Evolutionary conservation across 2,329 filamentous ascomycete species (phyloP).

Genomic region (Pyrenochaeta sp.): DNA sequence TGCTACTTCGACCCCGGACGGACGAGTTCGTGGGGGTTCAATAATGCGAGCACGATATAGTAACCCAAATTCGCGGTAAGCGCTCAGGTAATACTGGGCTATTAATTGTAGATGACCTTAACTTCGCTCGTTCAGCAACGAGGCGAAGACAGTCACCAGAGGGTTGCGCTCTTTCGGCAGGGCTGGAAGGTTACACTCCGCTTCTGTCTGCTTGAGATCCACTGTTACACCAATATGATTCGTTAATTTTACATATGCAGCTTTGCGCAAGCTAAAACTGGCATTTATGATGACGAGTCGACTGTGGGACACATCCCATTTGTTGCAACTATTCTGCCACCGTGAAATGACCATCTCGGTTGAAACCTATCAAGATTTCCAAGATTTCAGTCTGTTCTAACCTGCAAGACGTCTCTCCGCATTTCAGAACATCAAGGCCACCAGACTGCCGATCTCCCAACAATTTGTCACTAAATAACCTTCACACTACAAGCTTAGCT

Average conservation of each 20-base stretch:
- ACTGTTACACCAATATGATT: conserved; percentile 1
- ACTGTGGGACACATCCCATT: too few species aligned
- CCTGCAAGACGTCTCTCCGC: not conserved
- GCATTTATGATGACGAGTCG: too few species aligned
- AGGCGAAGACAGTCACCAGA: not conserved
- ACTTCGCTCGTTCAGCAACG: not conserved
- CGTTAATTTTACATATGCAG: too few species aligned
- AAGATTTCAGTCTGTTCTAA: too few species aligned
- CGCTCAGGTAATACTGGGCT: conserved; percentile 1
- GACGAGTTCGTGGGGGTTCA: conserved; percentile 5
- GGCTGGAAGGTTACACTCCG: not conserved
- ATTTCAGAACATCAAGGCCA: not conserved
- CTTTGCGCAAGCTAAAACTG: too few species aligned
- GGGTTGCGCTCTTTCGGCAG: not conserved
- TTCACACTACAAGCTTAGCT: conserved; percentile 10
- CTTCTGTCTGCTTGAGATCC: not conserved
- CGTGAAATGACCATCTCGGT: too few species aligned
- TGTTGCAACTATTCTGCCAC: too few species aligned
- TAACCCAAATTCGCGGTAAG: conserved; percentile 4
- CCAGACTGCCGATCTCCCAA: not conserved
- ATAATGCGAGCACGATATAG: conserved; percentile 2
- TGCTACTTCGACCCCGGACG: not conserved
- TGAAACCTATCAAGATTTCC: too few species aligned
- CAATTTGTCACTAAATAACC: conserved; percentile 3
- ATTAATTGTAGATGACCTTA: conserved; percentile 1